Evolutionary conservation across 805 yeast species (phyloP).

Genomic region (Lipomyces kockii): DNA sequence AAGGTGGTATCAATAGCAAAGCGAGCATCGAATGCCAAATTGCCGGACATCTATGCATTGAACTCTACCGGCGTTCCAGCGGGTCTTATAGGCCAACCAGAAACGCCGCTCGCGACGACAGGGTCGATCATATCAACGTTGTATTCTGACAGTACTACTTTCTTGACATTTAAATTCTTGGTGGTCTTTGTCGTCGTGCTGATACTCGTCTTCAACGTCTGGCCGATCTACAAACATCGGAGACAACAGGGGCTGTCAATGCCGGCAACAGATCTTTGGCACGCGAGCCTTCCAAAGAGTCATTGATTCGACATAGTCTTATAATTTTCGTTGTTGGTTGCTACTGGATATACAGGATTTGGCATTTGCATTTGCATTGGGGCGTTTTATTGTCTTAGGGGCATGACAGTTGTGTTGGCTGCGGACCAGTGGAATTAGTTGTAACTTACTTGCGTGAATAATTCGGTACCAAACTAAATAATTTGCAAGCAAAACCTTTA

Average conservation of each 20-base stretch:
- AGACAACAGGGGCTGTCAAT: neutral
- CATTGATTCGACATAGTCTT: neutral
- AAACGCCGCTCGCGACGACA: neutral
- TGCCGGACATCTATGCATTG: neutral
- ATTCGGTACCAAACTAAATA: neutral
- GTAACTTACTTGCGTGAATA: neutral
- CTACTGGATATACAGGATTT: neutral
- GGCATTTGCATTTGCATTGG: neutral
- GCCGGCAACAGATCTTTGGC: neutral
- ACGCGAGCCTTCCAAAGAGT: neutral
- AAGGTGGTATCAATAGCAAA: neutral
- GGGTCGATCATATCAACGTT: neutral
- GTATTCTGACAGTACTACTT: neutral
- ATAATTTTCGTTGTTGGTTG: neutral
- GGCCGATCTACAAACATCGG: neutral
- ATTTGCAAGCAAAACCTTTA: slow-evolving; percentile 42
- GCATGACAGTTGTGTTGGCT: neutral
- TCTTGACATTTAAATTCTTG: neutral
- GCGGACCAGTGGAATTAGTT: neutral
- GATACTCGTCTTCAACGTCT: neutral
- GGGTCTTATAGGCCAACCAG: neutral
- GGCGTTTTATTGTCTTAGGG: neutral
- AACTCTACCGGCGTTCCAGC: neutral
- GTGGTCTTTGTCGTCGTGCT: neutral
- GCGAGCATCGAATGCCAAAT: neutral